phyloP scores from a whole-genome alignment of 1,139 yeast species.

The Wickerhamomyces sp. region DNA sequence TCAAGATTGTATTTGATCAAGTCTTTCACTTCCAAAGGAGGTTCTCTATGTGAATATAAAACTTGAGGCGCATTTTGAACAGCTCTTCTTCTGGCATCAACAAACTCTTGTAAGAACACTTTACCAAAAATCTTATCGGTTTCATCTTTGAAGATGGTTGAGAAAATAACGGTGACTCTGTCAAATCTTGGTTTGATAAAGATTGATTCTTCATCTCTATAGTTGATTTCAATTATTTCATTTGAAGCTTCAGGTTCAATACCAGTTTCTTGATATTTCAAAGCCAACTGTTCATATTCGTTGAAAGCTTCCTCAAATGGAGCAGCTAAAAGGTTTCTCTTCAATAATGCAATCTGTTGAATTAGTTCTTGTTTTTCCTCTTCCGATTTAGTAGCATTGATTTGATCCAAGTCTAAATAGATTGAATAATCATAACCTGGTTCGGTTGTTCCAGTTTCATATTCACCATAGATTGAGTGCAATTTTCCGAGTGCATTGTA shows the following conservation, averaged over 20 bases:
- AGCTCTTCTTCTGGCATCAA: conserved; percentile 92
- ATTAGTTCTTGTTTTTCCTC: conserved; percentile 49
- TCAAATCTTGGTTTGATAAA: conserved; percentile 91
- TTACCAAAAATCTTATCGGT: conserved; percentile 94
- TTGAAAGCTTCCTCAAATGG: conserved; percentile 86
- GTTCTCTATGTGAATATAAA: conserved; percentile 78
- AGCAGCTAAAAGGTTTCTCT: conserved; percentile 86
- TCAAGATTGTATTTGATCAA: conserved; percentile 33
- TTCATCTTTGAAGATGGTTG: conserved; percentile 93
- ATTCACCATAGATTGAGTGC: conserved; percentile 37
- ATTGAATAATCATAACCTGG: conserved; percentile 80
- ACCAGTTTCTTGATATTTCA: conserved; percentile 43
- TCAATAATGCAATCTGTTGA: conserved; percentile 64
- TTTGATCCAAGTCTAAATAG: conserved; percentile 50
- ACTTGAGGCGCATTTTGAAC: conserved; percentile 99
- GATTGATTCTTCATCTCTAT: conserved; percentile 91
- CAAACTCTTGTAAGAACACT: conserved; percentile 94
- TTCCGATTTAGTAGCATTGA: conserved; percentile 32
- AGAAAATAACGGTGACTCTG: conserved; percentile 93
- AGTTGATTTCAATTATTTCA: conserved; percentile 71
- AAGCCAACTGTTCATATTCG: conserved; percentile 68
- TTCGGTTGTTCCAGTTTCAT: conserved; percentile 45
- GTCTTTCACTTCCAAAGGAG: conserved; percentile 82
- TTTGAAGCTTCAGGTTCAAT: conserved; percentile 42
- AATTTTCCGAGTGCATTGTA: conserved; percentile 55